Evolutionary conservation across 306 rosid genomes (phyloP).

Genomic region (Dalbergia cochinchinensis): DNA sequence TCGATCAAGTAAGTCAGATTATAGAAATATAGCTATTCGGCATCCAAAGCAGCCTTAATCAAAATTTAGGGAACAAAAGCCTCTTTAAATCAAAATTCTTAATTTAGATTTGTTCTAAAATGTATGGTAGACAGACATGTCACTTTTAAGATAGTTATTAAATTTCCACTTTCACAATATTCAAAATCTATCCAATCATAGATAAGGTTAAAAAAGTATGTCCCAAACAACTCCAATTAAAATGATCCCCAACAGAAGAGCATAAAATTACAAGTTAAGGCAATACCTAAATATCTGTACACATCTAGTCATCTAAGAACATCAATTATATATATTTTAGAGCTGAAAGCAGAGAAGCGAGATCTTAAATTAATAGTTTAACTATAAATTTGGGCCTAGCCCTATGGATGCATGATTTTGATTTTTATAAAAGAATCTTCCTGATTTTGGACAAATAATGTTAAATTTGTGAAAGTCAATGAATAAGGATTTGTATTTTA

Average conservation of each 20-base stretch:
- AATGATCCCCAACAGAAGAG: conserved; percentile 22
- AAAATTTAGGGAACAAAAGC: conserved; percentile 36
- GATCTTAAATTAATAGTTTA: conserved; percentile 4
- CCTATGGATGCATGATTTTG: neutral
- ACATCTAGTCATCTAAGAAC: neutral
- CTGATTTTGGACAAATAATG: conserved; percentile 1
- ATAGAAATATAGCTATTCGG: neutral
- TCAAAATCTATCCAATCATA: neutral
- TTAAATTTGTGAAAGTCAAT: neutral
- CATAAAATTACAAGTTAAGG: neutral
- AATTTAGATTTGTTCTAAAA: conserved; percentile 3
- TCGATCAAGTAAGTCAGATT: neutral
- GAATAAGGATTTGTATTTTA: neutral
- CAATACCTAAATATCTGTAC: neutral
- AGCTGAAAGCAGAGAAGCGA: neutral
- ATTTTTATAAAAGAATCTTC: conserved; percentile 23
- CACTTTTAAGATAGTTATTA: conserved; percentile 8
- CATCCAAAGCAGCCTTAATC: conserved; percentile 27
- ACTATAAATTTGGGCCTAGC: conserved; percentile 3
- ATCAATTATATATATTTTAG: neutral
- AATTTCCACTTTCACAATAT: neutral
- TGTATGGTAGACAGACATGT: neutral
- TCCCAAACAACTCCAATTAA: neutral
- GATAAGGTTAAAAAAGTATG: conserved; percentile 5
- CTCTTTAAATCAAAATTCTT: conserved; percentile 32